phyloP scores from a whole-genome alignment of 192 early-diverging fungal species.

The Chytriomyces confervae region DNA sequence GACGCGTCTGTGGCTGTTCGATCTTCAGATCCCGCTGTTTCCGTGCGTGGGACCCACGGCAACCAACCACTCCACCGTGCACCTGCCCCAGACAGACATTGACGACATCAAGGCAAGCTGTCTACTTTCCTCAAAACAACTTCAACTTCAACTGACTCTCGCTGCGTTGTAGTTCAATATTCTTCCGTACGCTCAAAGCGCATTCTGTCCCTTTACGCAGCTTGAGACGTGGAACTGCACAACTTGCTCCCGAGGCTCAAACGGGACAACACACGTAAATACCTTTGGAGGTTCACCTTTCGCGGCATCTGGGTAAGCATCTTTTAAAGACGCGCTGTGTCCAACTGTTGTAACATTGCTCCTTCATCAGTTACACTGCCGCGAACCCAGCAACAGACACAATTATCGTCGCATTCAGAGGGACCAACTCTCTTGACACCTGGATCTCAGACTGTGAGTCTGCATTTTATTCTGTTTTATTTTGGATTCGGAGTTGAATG shows the following conservation, averaged over 20 bases:
- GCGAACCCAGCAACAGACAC: conserved; percentile 8
- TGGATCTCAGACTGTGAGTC: conserved; percentile 36
- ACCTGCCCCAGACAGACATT: conserved; percentile 9
- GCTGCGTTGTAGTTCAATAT: background rate
- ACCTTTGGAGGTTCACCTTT: conserved; percentile 26
- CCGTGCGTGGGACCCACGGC: background rate
- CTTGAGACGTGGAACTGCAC: conserved; percentile 30
- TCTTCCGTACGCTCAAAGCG: conserved; percentile 34
- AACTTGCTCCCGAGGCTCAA: conserved; percentile 13
- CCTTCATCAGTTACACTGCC: background rate
- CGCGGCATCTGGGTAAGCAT: conserved; percentile 31
- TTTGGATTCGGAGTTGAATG: background rate
- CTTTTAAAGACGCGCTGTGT: background rate
- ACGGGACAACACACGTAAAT: conserved; percentile 14
- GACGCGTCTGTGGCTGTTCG: background rate
- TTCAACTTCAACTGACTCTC: background rate
- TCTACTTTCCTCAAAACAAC: background rate
- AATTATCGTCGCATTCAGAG: conserved; percentile 31
- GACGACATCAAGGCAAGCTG: conserved; percentile 14
- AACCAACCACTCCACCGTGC: background rate
- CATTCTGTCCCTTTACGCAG: conserved; percentile 28
- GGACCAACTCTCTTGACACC: conserved; percentile 31
- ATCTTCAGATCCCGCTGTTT: background rate
- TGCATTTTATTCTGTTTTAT: conserved; percentile 5
- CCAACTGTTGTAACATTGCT: background rate